Evolutionary conservation across 805 yeast genomes (phyloP).

Genomic region (Nakazawaea molendinolei): DNA sequence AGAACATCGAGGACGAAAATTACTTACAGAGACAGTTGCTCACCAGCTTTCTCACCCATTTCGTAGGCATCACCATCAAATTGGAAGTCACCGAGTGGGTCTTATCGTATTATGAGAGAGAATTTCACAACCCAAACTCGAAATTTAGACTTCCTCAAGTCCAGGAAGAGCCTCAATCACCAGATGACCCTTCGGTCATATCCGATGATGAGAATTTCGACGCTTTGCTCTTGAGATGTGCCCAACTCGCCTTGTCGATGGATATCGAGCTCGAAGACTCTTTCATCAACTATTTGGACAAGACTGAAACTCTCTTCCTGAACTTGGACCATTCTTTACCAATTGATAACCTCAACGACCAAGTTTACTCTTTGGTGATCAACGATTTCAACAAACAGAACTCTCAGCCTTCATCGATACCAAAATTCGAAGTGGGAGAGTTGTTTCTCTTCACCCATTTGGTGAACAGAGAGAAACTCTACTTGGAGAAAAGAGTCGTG

Average conservation of each 20-base stretch:
- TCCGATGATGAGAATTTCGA: conserved; percentile 11
- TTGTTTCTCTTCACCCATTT: conserved; percentile 22
- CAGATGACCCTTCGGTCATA: too few species aligned
- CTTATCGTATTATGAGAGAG: background rate
- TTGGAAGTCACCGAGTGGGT: conserved; percentile 6
- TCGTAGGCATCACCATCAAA: conserved; percentile 29
- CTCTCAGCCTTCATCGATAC: conserved; percentile 17
- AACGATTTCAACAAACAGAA: conserved; percentile 32
- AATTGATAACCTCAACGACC: conserved; percentile 26
- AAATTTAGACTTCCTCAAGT: conserved; percentile 18
- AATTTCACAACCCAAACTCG: conserved; percentile 8
- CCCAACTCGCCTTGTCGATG: conserved; percentile 50
- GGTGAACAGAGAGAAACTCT: conserved; percentile 14
- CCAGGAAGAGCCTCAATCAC: conserved; percentile 13
- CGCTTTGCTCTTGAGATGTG: conserved; percentile 30
- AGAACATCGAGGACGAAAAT: conserved; percentile 46
- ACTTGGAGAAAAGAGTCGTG: conserved; percentile 12
- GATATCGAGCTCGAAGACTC: conserved; percentile 52
- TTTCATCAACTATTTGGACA: conserved; percentile 29
- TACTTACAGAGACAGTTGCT: conserved; percentile 60
- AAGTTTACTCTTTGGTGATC: conserved; percentile 33
- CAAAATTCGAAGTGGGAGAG: conserved; percentile 26
- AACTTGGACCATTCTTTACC: conserved; percentile 18
- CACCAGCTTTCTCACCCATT: conserved; percentile 52
- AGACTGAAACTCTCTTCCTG: conserved; percentile 36